phyloP scores from a whole-genome alignment of 371 early-diverging fungal genomes.

The Paraphysoderma sedebokerense region DNA sequence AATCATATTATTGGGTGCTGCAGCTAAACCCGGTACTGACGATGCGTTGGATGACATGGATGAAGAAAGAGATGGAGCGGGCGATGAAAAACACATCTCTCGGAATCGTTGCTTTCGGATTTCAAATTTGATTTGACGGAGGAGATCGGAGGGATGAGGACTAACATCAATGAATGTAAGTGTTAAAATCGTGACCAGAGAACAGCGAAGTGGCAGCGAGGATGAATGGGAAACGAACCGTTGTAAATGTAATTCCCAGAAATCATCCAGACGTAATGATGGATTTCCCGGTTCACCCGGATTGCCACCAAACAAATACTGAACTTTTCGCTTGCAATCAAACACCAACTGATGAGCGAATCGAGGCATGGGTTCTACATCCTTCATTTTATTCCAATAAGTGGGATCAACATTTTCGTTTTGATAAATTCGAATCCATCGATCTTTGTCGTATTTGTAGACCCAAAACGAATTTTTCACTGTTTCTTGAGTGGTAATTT shows the following conservation, averaged over 20 bases:
- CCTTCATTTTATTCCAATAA: constrained; percentile 23
- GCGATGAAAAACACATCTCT: constrained; percentile 40
- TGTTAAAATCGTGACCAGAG: too few relatives aligned
- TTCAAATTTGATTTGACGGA: constrained; percentile 36
- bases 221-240: constrained; percentile 21
- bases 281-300: constrained; percentile 40
- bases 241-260: constrained; percentile 57
- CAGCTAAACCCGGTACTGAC: too few relatives aligned
- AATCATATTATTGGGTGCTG: too few relatives aligned
- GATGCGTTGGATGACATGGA: too few relatives aligned
- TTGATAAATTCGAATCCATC: constrained; percentile 59
- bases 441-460: constrained; percentile 34
- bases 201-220: not conserved
- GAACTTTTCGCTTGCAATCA: constrained; percentile 25
- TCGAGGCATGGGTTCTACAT: constrained; percentile 53
- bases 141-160: constrained; percentile 34
- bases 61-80: too few relatives aligned
- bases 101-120: constrained; percentile 48
- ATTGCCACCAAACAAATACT: constrained; percentile 81
- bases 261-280: constrained; percentile 53
- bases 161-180: too few relatives aligned
- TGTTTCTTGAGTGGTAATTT: constrained; percentile 24
- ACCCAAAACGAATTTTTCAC: constrained; percentile 61
- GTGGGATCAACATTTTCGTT: constrained; percentile 32
- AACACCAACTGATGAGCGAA: constrained; percentile 78